These are phyloP conservation scores for Neurospora sp. DNA, from an alignment of 495 filamentous ascomycete genomes.

Conservation along the genomic window DNA sequence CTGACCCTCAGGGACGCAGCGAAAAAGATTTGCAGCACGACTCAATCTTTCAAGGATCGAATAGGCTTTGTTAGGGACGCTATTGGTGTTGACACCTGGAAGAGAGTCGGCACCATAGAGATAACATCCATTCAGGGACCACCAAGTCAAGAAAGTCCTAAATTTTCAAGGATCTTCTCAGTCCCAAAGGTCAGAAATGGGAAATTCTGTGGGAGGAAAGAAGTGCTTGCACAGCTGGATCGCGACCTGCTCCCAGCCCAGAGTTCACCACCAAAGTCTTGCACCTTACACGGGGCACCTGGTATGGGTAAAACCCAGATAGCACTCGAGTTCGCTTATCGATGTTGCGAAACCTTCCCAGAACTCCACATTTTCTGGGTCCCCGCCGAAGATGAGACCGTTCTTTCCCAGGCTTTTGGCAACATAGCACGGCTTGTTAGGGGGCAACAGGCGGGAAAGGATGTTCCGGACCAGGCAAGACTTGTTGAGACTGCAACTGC, in stretches of 20 bases:
- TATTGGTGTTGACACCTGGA: neutral
- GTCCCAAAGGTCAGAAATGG: neutral
- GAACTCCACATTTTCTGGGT: neutral
- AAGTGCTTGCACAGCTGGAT: neutral
- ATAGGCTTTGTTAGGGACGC: neutral
- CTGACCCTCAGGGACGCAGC: neutral
- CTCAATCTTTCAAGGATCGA: neutral
- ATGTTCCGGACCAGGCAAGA: neutral
- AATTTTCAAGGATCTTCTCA: neutral
- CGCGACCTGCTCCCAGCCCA: neutral
- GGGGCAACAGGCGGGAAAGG: neutral
- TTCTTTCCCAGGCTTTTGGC: neutral
- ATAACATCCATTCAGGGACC: neutral
- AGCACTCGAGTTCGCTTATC: neutral
- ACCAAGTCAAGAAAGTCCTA: neutral
- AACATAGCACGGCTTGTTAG: neutral
- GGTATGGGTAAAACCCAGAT: neutral
- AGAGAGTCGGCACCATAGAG: neutral
- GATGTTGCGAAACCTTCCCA: neutral
- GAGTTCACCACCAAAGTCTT: neutral
- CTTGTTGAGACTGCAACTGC: neutral
- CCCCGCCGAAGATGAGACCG: neutral
- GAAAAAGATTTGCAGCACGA: neutral
- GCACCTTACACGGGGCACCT: neutral
- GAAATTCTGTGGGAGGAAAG: neutral